phyloP scores from a whole-genome alignment of 306 rosid species.

The Inga oerstediana region DNA sequence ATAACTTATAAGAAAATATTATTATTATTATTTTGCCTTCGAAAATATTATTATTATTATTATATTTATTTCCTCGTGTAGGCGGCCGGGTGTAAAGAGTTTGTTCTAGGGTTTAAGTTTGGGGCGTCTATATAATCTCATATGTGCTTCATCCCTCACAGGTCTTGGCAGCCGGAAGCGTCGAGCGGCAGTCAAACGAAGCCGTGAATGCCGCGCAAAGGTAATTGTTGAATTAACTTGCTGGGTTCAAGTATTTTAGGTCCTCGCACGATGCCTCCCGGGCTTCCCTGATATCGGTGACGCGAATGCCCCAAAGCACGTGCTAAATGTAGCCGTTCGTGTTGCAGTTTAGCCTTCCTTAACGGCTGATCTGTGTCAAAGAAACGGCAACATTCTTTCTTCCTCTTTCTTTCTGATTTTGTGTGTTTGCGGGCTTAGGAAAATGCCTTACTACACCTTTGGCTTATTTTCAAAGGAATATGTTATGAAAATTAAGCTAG shows the following conservation, averaged over 20 bases:
- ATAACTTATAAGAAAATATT: too few species aligned
- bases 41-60: too few species aligned
- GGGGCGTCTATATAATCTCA: conserved; percentile 32
- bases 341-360: conserved; percentile 38
- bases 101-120: conserved; percentile 34
- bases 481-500: conserved; percentile 13
- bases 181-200: too few species aligned
- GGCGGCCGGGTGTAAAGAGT: neutral
- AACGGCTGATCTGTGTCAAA: conserved; percentile 46
- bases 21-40: too few species aligned
- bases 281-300: conserved; percentile 37
- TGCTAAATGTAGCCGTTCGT: conserved; percentile 42
- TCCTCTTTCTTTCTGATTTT: neutral
- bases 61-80: neutral
- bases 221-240: neutral
- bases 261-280: conserved; percentile 46
- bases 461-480: neutral
- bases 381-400: conserved; percentile 16
- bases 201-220: neutral
- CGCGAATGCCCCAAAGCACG: conserved; percentile 40
- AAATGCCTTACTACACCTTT: conserved; percentile 35
- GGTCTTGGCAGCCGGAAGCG: neutral
- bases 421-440: neutral
- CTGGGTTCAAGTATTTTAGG: neutral
- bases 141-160: rapidly evolving